These are phyloP conservation scores for Candida smagusa DNA, from an alignment of 1,139 yeast genomes.

Conservation along the genomic window DNA sequence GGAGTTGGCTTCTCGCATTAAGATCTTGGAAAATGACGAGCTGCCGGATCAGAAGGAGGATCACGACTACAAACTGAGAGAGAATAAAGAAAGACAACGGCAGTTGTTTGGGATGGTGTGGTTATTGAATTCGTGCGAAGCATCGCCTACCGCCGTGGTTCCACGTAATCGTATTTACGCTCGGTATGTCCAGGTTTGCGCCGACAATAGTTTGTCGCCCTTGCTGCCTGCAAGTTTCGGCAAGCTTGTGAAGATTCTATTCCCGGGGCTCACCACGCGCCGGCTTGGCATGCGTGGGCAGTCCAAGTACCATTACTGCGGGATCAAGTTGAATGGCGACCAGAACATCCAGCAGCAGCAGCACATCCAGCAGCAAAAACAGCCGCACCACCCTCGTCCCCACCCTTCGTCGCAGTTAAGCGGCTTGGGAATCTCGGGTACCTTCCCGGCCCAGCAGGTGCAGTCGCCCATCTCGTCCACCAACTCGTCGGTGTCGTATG, in stretches of 20 bases:
- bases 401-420: constrained; percentile 6
- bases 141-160: constrained; percentile 66
- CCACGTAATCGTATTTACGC: constrained; percentile 84
- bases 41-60: constrained; percentile 6
- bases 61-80: constrained; percentile 9
- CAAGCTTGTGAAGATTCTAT: constrained; percentile 69
- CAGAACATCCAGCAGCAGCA: constrained; percentile 16
- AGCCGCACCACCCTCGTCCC: constrained; percentile 6
- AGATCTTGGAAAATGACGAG: constrained; percentile 41
- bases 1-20: constrained; percentile 50
- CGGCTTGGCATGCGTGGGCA: constrained; percentile 88
- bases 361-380: constrained; percentile 10
- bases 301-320: constrained; percentile 89
- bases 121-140: constrained; percentile 68
- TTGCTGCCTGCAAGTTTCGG: constrained; percentile 88
- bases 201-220: constrained; percentile 63
- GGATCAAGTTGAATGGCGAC: constrained; percentile 63
- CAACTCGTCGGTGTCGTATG: constrained; percentile 13
- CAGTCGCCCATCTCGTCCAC: constrained; percentile 25
- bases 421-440: constrained; percentile 9
- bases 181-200: constrained; percentile 71
- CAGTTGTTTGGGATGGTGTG: constrained; percentile 83
- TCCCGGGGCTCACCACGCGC: constrained; percentile 75
- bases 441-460: constrained; percentile 10
- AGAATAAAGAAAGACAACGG: constrained; percentile 56